phyloP scores from a whole-genome alignment of 129 eudicot species.

The Saposhnikovia divaricata region DNA sequence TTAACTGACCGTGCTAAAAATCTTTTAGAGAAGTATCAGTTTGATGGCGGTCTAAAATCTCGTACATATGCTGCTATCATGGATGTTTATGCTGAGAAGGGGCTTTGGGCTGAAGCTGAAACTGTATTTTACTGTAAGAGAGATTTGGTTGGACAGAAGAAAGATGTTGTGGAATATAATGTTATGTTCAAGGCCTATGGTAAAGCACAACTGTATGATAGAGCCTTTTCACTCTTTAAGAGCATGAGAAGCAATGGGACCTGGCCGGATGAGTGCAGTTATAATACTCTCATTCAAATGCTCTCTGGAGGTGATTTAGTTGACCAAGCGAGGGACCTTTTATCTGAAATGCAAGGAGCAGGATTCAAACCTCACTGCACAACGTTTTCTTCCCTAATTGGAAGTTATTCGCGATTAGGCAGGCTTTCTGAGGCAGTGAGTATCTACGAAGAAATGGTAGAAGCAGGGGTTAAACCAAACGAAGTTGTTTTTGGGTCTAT shows the following conservation, averaged over 20 bases:
- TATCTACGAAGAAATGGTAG: conserved; percentile 52
- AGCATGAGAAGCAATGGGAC: conserved; percentile 72
- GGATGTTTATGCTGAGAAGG: conserved; percentile 20
- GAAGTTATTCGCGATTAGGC: conserved; percentile 41
- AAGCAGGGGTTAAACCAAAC: conserved; percentile 51
- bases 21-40: conserved; percentile 39
- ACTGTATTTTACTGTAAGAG: conserved; percentile 6
- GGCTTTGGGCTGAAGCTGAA: conserved; percentile 63
- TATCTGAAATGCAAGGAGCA: conserved; percentile 55
- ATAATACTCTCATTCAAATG: conserved; percentile 80
- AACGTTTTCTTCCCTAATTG: conserved; percentile 58
- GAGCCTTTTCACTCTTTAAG: conserved; percentile 62
- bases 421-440: conserved; percentile 50
- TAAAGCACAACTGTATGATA: conserved; percentile 54
- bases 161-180: conserved; percentile 9
- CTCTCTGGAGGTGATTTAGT: conserved; percentile 55
- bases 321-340: conserved; percentile 47
- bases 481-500: conserved; percentile 75
- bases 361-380: conserved; percentile 54
- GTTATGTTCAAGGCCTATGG: conserved; percentile 84
- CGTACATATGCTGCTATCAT: conserved; percentile 4
- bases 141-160: conserved; percentile 1
- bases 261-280: conserved; percentile 88
- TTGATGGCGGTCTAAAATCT: conserved; percentile 28
- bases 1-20: conserved; percentile 36